phyloP scores from a whole-genome alignment of 2,329 filamentous ascomycete species.

The Dactylella cylindrospora region DNA sequence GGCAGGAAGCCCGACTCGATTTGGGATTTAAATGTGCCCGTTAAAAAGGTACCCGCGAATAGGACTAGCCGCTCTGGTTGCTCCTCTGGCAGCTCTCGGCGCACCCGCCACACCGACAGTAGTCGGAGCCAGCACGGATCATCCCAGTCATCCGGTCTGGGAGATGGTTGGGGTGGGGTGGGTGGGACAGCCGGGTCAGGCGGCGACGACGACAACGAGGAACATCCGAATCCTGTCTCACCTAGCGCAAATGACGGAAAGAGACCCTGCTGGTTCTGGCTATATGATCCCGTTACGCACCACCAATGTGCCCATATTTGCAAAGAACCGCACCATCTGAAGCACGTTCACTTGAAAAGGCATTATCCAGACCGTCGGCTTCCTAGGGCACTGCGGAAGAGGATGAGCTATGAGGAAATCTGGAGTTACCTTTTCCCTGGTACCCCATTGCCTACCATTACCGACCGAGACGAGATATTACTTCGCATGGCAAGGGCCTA shows the following conservation, averaged over 20 bases:
- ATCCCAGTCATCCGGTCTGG: conserved; percentile 8
- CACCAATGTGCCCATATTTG: conserved; percentile 28
- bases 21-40: conserved; percentile 18
- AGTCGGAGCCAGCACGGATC: conserved; percentile 17
- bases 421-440: conserved; percentile 27
- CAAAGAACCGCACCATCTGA: conserved; percentile 35
- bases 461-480: conserved; percentile 21
- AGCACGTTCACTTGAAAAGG: conserved; percentile 28
- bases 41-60: conserved; percentile 13
- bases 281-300: conserved; percentile 29
- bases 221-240: too few species aligned
- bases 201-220: conserved; percentile 15
- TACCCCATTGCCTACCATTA: conserved; percentile 9
- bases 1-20: too few species aligned
- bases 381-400: conserved; percentile 12
- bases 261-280: conserved; percentile 41
- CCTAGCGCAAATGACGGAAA: conserved; percentile 33
- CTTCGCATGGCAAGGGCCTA: conserved; percentile 26
- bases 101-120: conserved; percentile 9
- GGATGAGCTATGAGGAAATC: conserved; percentile 31
- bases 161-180: conserved; percentile 6
- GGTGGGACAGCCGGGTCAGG: conserved; percentile 7
- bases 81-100: conserved; percentile 26
- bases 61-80: conserved; percentile 9
- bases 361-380: conserved; percentile 27